Conservation (phyloP, 2,329 filamentous ascomycete species). For the Fusarium pilosicola region DNA sequence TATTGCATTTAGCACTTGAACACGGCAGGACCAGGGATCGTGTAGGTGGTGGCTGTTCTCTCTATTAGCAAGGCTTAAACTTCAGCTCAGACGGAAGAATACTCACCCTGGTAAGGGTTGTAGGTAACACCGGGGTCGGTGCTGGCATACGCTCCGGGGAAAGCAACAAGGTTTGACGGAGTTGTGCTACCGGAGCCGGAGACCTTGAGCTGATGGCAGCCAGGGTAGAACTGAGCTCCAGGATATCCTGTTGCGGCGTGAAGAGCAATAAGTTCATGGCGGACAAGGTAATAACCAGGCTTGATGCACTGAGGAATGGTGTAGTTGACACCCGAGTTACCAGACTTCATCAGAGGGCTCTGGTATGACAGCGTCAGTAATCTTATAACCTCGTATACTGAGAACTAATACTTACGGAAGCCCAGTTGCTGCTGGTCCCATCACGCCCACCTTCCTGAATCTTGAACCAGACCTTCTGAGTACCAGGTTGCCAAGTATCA, state of each 20-base stretch:
- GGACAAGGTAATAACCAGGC: conserved; percentile 66
- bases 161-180: conserved; percentile 56
- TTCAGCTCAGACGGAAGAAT: neutral
- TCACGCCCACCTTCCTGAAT: conserved; percentile 60
- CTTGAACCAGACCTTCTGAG: conserved; percentile 66
- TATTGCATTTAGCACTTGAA: conserved; percentile 55
- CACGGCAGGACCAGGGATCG: conserved; percentile 58
- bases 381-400: neutral
- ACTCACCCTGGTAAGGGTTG: conserved; percentile 59
- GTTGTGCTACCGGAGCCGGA: conserved; percentile 58
- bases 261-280: conserved; percentile 67
- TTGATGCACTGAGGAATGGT: conserved; percentile 64
- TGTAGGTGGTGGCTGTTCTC: conserved; percentile 52
- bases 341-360: conserved; percentile 57
- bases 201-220: conserved; percentile 67
- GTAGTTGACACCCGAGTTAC: conserved; percentile 58
- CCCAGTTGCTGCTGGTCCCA: conserved; percentile 63
- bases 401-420: conserved; percentile 44
- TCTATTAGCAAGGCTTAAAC: neutral
- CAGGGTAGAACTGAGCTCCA: conserved; percentile 67
- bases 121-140: conserved; percentile 63
- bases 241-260: conserved; percentile 60
- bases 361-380: conserved; percentile 20
- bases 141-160: conserved; percentile 64
- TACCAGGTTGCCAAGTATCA: conserved; percentile 59